These are phyloP conservation scores for Podosphaera fusca DNA, from an alignment of 2,329 filamentous ascomycete genomes.

Conservation along the genomic window DNA sequence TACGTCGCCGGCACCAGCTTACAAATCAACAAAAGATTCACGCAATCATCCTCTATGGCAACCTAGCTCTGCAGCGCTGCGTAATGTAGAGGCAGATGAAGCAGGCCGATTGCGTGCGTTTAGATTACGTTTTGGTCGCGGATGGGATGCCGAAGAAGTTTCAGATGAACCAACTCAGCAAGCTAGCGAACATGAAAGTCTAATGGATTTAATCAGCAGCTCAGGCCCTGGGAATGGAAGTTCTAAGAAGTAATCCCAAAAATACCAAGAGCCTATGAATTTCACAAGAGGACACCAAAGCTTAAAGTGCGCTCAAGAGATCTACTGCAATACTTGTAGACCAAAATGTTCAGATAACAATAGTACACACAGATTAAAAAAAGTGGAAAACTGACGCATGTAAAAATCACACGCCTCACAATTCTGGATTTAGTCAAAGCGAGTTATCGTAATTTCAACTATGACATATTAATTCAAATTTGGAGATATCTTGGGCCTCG, in stretches of 20 bases:
- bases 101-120: constrained; percentile 76
- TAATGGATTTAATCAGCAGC: neutral
- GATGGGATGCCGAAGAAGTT: constrained; percentile 43
- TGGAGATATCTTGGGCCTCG: neutral
- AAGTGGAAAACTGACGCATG: too few species aligned
- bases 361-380: too few species aligned
- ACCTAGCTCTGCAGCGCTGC: constrained; percentile 53
- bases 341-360: too few species aligned
- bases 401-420: too few species aligned
- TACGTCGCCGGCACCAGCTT: constrained; percentile 41
- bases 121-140: constrained; percentile 58
- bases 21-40: constrained; percentile 51
- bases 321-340: too few species aligned
- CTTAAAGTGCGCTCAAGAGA: too few species aligned
- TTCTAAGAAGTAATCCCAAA: too few species aligned
- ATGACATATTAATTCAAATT: neutral
- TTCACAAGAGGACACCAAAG: neutral
- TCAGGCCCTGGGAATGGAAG: neutral
- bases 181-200: neutral
- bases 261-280: neutral
- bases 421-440: too few species aligned
- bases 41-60: constrained; percentile 86
- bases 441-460: too few species aligned
- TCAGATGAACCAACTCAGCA: constrained; percentile 8
- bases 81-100: constrained; percentile 86